These are phyloP conservation scores for Aurifilum marmelostoma DNA, from an alignment of 2,329 filamentous ascomycete species.

Conservation along the genomic window DNA sequence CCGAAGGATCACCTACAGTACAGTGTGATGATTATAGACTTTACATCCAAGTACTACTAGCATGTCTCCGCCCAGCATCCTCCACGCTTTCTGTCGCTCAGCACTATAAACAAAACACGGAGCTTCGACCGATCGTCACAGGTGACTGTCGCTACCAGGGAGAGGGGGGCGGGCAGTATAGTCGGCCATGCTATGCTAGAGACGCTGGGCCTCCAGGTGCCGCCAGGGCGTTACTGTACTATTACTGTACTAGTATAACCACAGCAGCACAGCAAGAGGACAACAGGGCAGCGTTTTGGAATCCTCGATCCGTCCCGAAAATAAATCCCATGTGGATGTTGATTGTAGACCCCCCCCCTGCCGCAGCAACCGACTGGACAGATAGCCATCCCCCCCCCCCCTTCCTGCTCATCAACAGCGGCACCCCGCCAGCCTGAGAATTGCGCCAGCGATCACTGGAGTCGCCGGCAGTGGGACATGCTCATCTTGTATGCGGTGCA, in stretches of 20 bases:
- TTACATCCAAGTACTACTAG: too few species aligned
- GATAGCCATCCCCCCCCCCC: not conserved
- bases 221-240: not conserved
- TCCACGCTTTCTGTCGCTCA: not conserved
- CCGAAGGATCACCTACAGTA: not conserved
- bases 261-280: not conserved
- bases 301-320: conserved; percentile 11
- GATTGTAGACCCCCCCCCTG: conserved; percentile 6
- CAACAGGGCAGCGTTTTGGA: conserved; percentile 12
- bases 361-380: not conserved
- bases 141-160: not conserved
- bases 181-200: not conserved
- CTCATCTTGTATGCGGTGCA: not conserved
- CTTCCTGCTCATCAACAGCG: not conserved
- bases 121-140: conserved; percentile 3
- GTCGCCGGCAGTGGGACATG: not conserved
- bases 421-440: conserved; percentile 15
- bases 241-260: not conserved
- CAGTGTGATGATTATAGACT: not conserved
- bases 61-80: too few species aligned
- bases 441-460: conserved; percentile 13
- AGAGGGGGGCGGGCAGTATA: not conserved
- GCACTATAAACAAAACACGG: conserved; percentile 10
- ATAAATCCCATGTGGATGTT: not conserved
- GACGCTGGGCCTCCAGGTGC: not conserved